Evolutionary conservation across 139 green algal species (phyloP), one percentile per base, ranked within the genome.

Genomic region (Chlorella sp.): DNA sequence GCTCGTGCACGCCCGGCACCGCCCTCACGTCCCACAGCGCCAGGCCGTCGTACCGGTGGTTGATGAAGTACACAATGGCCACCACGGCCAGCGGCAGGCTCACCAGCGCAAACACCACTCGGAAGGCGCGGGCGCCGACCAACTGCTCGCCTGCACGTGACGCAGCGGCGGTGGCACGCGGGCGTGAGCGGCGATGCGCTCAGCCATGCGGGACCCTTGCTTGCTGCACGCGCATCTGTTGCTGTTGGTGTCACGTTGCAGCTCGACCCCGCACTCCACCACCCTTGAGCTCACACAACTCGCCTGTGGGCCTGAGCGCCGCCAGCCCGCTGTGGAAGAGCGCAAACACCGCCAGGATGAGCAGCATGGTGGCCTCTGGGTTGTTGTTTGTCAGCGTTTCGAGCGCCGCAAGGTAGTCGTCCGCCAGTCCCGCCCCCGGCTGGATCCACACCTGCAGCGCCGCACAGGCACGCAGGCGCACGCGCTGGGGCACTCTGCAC

Each of bases 41-140:
- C 1, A 82, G 74, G 62, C 92, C 92, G 69, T 88, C 83, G 70
- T 95, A 96, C 32, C 79, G 27, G 55, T 98, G 94, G 79, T 98
- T 98, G 81, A 98, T 98, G 86, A 98, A 98, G 84, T 94, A 98
- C 2, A 96, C 90, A 10, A 99, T 83, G 2, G 94, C 87, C 10
- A 92, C 76, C 2, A 91, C 62, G 22, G 95, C 95, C 42, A 99
- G 86, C 23, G 93, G 92, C 17, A 98, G 85, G 70, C 77, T 91
- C 20, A 94, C 76, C 2, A 91, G 74, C 0, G 90, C 94, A 76
- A 98, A 98, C 5, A 97, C 74, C 2, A 99, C 94, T 10, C 94
- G 86, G 74, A 92, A 99, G 1, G 95, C 93, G 5, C 95, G 83
- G 2, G 88, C 76, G 5, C 94, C 94, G 3, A 98, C 90, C 0